These are phyloP conservation scores for Thraustotheca clavata DNA, from an alignment of 352 stramenopile species.

Conservation along the genomic window DNA sequence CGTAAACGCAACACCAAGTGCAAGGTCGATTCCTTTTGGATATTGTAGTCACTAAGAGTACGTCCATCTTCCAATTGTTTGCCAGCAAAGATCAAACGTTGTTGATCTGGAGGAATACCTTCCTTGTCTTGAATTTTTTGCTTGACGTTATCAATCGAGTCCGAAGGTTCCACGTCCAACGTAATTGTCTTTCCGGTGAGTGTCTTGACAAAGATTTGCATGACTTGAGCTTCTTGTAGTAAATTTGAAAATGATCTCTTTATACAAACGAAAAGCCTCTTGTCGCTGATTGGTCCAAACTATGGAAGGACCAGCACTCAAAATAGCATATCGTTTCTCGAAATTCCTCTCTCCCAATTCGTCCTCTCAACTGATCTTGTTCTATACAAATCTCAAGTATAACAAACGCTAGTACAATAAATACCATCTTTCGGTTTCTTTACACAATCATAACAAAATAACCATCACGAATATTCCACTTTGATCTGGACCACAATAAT, in stretches of 20 bases:
- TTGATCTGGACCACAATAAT: too few species aligned
- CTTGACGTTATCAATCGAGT: conserved; percentile 99
- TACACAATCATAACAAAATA: too few species aligned
- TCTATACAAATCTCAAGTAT: too few species aligned
- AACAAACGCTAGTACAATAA: too few species aligned
- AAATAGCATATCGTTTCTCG: neutral
- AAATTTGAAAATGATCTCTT: conserved; percentile 1
- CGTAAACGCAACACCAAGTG: conserved; percentile 54
- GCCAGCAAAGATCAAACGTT: conserved; percentile 87
- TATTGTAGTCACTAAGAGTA: conserved; percentile 88
- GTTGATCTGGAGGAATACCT: conserved; percentile 90
- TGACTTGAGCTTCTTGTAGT: conserved; percentile 24
- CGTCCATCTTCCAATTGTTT: conserved; percentile 89
- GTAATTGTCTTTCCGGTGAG: conserved; percentile 96
- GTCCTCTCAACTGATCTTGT: too few species aligned
- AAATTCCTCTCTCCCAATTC: neutral
- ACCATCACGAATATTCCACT: too few species aligned
- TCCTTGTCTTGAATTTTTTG: conserved; percentile 91
- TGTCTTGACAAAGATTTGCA: conserved; percentile 98
- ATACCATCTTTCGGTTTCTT: too few species aligned
- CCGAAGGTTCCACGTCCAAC: conserved; percentile 94
- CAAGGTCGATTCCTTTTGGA: conserved; percentile 86
- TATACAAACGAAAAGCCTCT: neutral
- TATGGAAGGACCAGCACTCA: conserved; percentile 6
- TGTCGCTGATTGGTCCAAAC: neutral